Percentiles rank a stretch among this genome's conserved stretches.
Evolutionary conservation across 2,329 filamentous ascomycete genomes (phyloP).

Genomic region (Calonectria leucothoes): DNA sequence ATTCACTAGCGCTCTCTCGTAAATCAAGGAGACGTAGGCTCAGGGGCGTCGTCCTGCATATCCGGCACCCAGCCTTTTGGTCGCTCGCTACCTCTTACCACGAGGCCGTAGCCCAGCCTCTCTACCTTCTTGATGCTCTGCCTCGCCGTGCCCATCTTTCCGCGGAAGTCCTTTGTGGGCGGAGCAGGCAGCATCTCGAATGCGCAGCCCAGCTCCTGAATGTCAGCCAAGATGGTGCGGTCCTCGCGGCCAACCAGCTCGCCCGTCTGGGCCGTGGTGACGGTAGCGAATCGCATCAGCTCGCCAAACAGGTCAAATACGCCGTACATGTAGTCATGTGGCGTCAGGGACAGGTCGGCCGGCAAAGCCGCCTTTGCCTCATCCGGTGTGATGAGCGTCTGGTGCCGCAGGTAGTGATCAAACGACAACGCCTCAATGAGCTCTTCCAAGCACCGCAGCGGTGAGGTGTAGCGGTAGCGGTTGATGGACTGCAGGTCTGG

Average conservation of each 20-base stretch:
- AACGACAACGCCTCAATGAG: constrained; percentile 94
- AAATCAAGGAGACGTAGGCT: constrained; percentile 42
- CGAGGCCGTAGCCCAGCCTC: constrained; percentile 86
- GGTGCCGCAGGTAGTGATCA: constrained; percentile 84
- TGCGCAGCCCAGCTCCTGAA: constrained; percentile 80
- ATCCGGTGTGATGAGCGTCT: constrained; percentile 77
- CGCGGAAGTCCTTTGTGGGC: constrained; percentile 68
- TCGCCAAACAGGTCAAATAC: constrained; percentile 96
- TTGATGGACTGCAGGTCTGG: constrained; percentile 83
- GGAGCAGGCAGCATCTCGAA: constrained; percentile 79
- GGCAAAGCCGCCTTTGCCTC: constrained; percentile 66
- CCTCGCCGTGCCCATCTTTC: constrained; percentile 89
- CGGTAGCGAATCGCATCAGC: constrained; percentile 96
- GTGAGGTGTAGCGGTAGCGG: constrained; percentile 81
- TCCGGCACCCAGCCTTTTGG: constrained; percentile 95
- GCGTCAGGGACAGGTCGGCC: constrained; percentile 72
- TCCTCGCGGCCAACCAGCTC: constrained; percentile 54
- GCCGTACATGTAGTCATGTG: constrained; percentile 89
- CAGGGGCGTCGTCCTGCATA: constrained; percentile 56
- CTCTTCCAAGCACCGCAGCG: constrained; percentile 91
- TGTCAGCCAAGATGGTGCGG: constrained; percentile 79
- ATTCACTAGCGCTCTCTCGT: background rate
- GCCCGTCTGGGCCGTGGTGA: constrained; percentile 82
- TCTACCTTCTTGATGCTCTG: constrained; percentile 95
- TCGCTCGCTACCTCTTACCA: constrained; percentile 87